phyloP scores from a whole-genome alignment of 192 early-diverging fungal species.

The Backusella australiensis region DNA sequence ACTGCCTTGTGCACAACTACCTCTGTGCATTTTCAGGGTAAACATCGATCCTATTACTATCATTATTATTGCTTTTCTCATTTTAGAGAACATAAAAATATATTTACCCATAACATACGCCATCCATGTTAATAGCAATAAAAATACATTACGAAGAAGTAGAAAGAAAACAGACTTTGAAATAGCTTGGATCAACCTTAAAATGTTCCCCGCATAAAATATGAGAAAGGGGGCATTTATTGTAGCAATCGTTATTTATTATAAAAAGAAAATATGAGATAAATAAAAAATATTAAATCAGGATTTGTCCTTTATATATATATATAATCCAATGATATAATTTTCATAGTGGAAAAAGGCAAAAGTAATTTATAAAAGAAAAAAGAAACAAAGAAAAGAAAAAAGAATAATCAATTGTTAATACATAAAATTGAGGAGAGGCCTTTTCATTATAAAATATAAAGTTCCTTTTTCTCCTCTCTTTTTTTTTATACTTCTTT shows the following conservation, averaged over 20 bases:
- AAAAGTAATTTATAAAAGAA: background rate
- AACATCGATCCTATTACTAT: background rate
- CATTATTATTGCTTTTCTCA: background rate
- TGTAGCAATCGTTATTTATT: background rate
- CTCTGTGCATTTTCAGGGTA: background rate
- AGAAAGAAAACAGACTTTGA: background rate
- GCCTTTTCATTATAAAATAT: background rate
- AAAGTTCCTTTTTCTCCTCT: background rate
- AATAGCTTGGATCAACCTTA: conserved; percentile 3
- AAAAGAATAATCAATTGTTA: background rate
- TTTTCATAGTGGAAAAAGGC: no score
- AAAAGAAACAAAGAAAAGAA: background rate
- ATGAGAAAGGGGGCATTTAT: background rate
- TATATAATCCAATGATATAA: background rate
- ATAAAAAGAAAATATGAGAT: background rate
- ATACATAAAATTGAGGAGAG: background rate
- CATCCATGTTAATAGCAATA: background rate
- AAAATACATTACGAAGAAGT: background rate
- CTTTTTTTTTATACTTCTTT: background rate
- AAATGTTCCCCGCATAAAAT: background rate
- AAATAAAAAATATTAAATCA: background rate
- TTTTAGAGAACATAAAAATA: background rate
- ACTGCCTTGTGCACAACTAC: background rate
- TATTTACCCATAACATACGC: background rate
- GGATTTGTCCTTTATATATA: background rate